Base-by-base conservation (phyloP, 2,329 filamentous ascomycete genomes). In the Hysterium pulicare region DNA sequence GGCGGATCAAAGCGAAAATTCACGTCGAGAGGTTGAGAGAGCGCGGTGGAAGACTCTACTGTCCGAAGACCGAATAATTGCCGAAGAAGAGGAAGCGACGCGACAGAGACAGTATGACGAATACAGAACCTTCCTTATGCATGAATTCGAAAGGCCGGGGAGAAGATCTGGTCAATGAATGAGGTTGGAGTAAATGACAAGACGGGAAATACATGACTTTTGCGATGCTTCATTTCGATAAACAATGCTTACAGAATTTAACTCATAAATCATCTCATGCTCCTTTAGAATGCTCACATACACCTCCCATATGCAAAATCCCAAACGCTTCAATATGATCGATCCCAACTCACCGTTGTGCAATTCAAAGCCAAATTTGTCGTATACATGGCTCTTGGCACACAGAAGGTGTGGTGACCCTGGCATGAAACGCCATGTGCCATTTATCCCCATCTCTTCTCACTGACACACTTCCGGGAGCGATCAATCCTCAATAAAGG, bases 371-470 rank as follows among this genome's bases (percentile, higher is more conserved):
- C 24, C 32, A 47, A 26, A 21, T 28, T 28, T 11, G 44, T 33
- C 16, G 40, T 31, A 38, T 45, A 43, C 39, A 47, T 38, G 13
- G 31, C 33, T 26, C 42, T 30, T 8, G 43, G 38, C 16, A 37
- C 45, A 17, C 41, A 40, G 24, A 42, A 35, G 44, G 35, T 11
- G 40, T 49, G 15, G 26, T 41, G 4, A 44, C 28, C 15, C 44
- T 36, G 11, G 46, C 40, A 41, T 49, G 46, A 34, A 49, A 46
- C 4, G 36, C 44, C 43, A 49, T 44, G 30, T 31, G 31, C 43
- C 43, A 44, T 20, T 13, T 37, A 5, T 23, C n/a, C 2, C 23
- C 38, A 22, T 49, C 41, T 7, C 32, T 16, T 17, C 23, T 13
- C 15, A 49, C 41, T 15, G 43, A 41, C 13, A 39, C 43, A 23